A percentile compares a stretch with the other conserved stretches of the same genome.
Conservation (phyloP, 2,329 filamentous ascomycete species). For the Thielaviopsis punctulata region DNA sequence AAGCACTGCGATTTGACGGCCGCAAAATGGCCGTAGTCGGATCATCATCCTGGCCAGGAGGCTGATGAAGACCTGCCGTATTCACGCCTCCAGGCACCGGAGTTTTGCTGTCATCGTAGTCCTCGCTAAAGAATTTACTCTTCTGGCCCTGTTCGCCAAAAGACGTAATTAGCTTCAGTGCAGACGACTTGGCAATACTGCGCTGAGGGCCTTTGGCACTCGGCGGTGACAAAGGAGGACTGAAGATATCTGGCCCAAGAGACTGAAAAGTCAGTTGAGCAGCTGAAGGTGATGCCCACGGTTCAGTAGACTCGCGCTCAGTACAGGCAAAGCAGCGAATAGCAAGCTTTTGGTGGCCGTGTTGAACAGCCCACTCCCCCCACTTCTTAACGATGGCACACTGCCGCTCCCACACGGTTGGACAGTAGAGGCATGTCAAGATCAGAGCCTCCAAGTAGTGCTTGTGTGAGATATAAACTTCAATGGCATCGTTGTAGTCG, state of each 20-base stretch:
- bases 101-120: constrained; percentile 42
- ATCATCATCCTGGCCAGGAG: constrained; percentile 33
- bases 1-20: constrained; percentile 48
- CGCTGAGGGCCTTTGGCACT: constrained; percentile 41
- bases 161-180: constrained; percentile 79
- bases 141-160: constrained; percentile 51
- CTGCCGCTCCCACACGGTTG: constrained; percentile 79
- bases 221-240: constrained; percentile 59
- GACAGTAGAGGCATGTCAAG: constrained; percentile 66
- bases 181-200: constrained; percentile 60
- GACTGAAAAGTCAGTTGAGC: constrained; percentile 39
- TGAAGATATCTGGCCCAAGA: constrained; percentile 39
- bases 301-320: constrained; percentile 65
- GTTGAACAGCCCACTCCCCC: constrained; percentile 80
- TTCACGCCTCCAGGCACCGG: constrained; percentile 32
- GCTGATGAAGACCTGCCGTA: constrained; percentile 47
- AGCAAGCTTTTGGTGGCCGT: constrained; percentile 75
- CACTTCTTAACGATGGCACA: constrained; percentile 79
- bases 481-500: constrained; percentile 84
- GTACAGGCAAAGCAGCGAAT: constrained; percentile 90
- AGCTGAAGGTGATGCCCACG: constrained; percentile 75
- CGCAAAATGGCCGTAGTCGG: constrained; percentile 54
- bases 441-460: constrained; percentile 87
- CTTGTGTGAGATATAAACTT: constrained; percentile 85
- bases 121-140: constrained; percentile 42